Conservation (phyloP, 1,139 yeast species). For the Yamadazyma conglobata region DNA sequence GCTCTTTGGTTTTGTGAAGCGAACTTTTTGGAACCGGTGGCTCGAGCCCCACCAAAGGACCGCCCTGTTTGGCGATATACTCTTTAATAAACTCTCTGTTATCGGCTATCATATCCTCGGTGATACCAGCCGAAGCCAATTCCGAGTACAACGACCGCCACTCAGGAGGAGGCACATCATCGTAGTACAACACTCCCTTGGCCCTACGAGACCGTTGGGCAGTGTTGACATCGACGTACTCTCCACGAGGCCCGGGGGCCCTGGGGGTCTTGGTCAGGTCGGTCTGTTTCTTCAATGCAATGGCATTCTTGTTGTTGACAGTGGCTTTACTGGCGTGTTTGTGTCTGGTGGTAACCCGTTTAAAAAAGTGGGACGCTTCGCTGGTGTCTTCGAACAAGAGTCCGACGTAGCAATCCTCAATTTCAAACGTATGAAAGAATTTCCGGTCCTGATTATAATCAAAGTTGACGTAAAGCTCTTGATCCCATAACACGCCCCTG, state of each 20-base stretch:
- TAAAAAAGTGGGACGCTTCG: constrained; percentile 83
- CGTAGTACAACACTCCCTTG: constrained; percentile 67
- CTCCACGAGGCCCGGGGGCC: constrained; percentile 74
- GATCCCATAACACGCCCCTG: constrained; percentile 94
- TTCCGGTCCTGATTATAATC: constrained; percentile 90
- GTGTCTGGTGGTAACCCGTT: constrained; percentile 69
- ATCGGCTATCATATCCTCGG: constrained; percentile 88
- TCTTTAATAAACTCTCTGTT: constrained; percentile 78
- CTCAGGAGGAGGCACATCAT: constrained; percentile 79
- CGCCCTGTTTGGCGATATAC: constrained; percentile 73
- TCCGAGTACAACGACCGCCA: constrained; percentile 77
- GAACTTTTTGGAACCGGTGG: constrained; percentile 76
- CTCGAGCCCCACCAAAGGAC: constrained; percentile 80
- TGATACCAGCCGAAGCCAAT: constrained; percentile 72
- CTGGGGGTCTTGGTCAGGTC: constrained; percentile 9
- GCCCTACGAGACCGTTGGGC: constrained; percentile 56
- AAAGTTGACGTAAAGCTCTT: constrained; percentile 84
- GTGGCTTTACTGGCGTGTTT: constrained; percentile 89
- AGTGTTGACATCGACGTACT: constrained; percentile 42
- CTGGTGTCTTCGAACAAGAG: constrained; percentile 81
- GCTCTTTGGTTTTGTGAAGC: constrained; percentile 21
- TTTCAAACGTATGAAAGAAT: constrained; percentile 90
- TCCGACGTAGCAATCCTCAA: constrained; percentile 89
- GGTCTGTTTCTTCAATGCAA: constrained; percentile 55
- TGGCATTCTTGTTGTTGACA: constrained; percentile 78